Percentiles rank a stretch among this genome's conserved stretches.
Evolutionary conservation across 176 grass and related monocot genomes (phyloP).

Genomic region (Bonia amplexicaulis): DNA sequence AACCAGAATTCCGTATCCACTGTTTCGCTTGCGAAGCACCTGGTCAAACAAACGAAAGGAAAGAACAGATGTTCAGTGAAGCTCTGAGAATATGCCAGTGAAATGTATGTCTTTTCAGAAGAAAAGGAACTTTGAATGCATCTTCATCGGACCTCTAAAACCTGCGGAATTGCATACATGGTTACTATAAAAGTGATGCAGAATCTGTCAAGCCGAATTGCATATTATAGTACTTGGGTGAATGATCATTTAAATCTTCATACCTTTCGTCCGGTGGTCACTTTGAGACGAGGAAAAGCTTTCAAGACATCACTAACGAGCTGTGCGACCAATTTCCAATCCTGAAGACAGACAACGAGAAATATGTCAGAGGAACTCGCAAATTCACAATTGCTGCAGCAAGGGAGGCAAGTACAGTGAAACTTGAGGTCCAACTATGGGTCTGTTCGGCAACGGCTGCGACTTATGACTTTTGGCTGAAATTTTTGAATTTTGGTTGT

Average conservation of each 20-base stretch:
- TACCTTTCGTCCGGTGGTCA: constrained; percentile 58
- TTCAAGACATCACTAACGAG: constrained; percentile 36
- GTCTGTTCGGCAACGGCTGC: too few relatives aligned
- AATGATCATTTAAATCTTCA: neutral
- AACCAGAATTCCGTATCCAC: constrained; percentile 64
- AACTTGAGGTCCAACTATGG: neutral
- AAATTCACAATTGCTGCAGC: neutral
- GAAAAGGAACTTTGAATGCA: constrained; percentile 50
- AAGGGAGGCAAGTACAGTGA: neutral
- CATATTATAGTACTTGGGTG: neutral
- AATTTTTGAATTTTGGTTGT: too few relatives aligned
- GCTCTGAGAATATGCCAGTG: neutral
- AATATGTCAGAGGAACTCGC: neutral
- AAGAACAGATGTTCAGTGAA: neutral
- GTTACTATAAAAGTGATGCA: neutral
- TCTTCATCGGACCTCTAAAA: constrained; percentile 84
- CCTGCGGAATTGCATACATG: constrained; percentile 14
- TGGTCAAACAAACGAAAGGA: neutral
- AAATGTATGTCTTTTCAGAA: neutral
- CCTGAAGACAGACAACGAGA: constrained; percentile 13
- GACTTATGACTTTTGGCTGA: too few relatives aligned
- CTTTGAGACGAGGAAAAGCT: constrained; percentile 39
- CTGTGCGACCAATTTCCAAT: constrained; percentile 41
- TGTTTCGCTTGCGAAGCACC: constrained; percentile 44
- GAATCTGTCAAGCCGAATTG: neutral